These are phyloP conservation scores for Aspergillus bertholletiae DNA, from an alignment of 495 filamentous ascomycete species.

Conservation along the genomic window DNA sequence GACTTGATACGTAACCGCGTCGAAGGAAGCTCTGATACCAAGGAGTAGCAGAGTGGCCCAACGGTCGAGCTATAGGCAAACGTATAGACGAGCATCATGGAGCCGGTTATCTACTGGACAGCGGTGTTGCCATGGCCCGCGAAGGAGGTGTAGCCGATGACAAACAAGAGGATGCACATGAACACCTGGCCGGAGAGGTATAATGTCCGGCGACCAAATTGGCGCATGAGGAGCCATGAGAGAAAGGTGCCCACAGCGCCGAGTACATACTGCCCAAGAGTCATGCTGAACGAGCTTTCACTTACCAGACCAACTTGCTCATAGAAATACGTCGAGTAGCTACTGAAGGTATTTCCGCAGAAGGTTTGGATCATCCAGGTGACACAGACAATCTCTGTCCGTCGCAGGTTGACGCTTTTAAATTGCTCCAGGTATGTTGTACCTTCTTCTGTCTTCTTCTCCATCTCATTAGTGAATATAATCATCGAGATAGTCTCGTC, in stretches of 20 bases:
- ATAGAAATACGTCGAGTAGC: conserved; percentile 68
- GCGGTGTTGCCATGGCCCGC: conserved; percentile 52
- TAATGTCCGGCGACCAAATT: conserved; percentile 59
- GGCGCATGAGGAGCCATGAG: conserved; percentile 61
- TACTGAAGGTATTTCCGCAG: conserved; percentile 62
- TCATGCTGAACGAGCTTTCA: conserved; percentile 56
- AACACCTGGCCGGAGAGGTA: conserved; percentile 56
- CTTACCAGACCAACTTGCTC: conserved; percentile 58
- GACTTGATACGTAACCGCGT: conserved; percentile 62
- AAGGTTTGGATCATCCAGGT: conserved; percentile 70
- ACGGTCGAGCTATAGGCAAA: conserved; percentile 61
- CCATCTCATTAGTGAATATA: conserved; percentile 64
- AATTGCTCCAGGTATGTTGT: conserved; percentile 64
- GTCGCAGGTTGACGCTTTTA: conserved; percentile 59
- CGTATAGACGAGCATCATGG: conserved; percentile 60
- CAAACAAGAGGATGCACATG: conserved; percentile 51
- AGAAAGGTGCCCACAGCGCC: conserved; percentile 60
- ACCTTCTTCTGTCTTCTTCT: conserved; percentile 53
- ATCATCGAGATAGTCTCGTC: conserved; percentile 71
- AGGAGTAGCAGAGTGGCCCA: conserved; percentile 63
- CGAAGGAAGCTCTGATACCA: conserved; percentile 61
- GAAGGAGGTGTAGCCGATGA: conserved; percentile 25
- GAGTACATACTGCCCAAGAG: conserved; percentile 61
- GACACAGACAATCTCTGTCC: conserved; percentile 65
- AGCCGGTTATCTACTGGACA: conserved; percentile 40